Evolutionary conservation across 2,329 filamentous ascomycete genomes (phyloP), one percentile per base, ranked within the genome.

Genomic region (Diaporthe sp.): DNA sequence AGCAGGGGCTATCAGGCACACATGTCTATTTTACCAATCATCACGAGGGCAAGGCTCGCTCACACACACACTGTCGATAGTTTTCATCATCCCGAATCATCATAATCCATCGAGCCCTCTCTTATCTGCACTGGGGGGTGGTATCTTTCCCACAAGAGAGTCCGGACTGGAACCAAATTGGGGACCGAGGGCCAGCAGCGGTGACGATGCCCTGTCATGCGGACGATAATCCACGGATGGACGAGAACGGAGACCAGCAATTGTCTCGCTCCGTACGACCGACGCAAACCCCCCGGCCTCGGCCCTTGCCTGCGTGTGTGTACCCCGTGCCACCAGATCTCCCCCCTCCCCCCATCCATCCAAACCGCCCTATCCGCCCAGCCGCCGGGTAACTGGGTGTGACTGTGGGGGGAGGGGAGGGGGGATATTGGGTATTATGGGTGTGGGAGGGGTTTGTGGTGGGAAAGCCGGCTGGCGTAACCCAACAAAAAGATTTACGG

Each of bases 221-320:
- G 60, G 39, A 65, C 60, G 44, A 68, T 15, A 68, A 51, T 25
- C 42, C 28, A 22, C 44, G 63, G 44, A 28, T 55, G 25, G n/a
- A 31, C 44, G 63, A 68, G 63, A 68, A 51, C 44, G 28, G 31
- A n/a, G 22, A 28, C 28, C 28, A 15, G 28, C 31, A 17, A 39
- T 68, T 39, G 65, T 68, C 65, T 68, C 34, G 65, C 34, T 12
- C 34, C 44, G 65, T 68, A 68, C 65, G 31, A 68, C 65, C 47
- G 47, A 68, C 65, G 47, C 63, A 51, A 53, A 53, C 22, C n/a
- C 22, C 20, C 20, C 31, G 47, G 65, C 47, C 65, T 68, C 44
- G 28, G 61, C 44, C n/a, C 44, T 47, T 49, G 28, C 25, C 25
- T 63, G 53, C 10, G 12, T 34, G 31, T n/a, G 55, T 61, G 22